Percentiles rank a stretch among this genome's conserved stretches.
These are phyloP conservation scores for Aspergillus caelatus DNA, from an alignment of 2,329 filamentous ascomycete species.

Conservation along the genomic window DNA sequence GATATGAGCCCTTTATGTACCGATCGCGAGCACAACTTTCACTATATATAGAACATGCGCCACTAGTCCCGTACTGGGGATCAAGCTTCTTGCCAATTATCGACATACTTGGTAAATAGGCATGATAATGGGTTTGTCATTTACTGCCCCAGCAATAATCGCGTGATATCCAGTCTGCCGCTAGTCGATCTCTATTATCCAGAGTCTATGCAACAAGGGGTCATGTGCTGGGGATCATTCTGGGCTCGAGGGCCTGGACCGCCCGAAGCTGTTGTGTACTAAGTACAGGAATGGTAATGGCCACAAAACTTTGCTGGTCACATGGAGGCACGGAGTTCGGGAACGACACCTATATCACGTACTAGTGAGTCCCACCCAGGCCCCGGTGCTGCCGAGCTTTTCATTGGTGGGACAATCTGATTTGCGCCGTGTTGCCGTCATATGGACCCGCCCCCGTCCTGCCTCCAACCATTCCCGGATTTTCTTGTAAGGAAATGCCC, in stretches of 20 bases:
- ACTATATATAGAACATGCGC: background rate
- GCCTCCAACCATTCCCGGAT: constrained; percentile 26
- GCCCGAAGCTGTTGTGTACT: background rate
- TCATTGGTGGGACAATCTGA: constrained; percentile 35
- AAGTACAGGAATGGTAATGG: constrained; percentile 10
- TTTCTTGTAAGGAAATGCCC: constrained; percentile 1
- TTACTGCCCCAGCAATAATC: background rate
- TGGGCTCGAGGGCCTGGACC: constrained; percentile 5
- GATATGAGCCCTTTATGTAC: background rate
- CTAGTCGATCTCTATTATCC: background rate
- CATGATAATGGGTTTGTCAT: background rate
- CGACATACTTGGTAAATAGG: background rate
- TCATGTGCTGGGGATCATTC: background rate
- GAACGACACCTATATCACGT: constrained; percentile 20
- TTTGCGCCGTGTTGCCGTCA: constrained; percentile 26
- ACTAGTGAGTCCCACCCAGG: constrained; percentile 15
- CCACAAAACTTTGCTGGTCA: constrained; percentile 33
- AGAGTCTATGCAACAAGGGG: background rate
- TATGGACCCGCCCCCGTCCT: constrained; percentile 26
- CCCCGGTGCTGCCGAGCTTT: constrained; percentile 23
- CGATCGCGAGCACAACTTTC: background rate
- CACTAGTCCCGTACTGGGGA: background rate
- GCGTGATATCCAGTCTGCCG: background rate
- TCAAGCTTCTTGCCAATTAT: background rate
- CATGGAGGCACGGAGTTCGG: constrained; percentile 29